Evolutionary conservation across 805 yeast species (phyloP).

Genomic region (Kazachstania kunashirensis): DNA sequence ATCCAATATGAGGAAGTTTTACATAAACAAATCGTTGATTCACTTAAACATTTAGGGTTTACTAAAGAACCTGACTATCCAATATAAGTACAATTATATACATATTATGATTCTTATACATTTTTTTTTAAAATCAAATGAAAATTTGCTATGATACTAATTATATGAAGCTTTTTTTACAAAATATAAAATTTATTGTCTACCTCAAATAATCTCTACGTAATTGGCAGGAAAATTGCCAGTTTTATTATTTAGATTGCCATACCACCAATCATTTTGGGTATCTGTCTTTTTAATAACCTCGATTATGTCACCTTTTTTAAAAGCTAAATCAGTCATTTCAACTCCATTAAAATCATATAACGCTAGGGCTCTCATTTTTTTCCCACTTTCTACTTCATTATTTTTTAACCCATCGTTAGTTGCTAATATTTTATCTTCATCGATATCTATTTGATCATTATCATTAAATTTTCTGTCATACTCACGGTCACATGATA

Average conservation of each 20-base stretch:
- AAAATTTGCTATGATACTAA: no score
- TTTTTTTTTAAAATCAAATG: no score
- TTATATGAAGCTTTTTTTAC: no score
- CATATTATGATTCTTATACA: no score
- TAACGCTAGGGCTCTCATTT: slow-evolving; percentile 71
- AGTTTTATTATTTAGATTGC: slow-evolving; percentile 68
- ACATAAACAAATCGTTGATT: slow-evolving; percentile 22
- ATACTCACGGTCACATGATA: slow-evolving; percentile 1
- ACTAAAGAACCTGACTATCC: neutral
- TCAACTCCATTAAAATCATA: slow-evolving; percentile 88
- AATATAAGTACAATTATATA: neutral
- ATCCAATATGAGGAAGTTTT: slow-evolving; percentile 19
- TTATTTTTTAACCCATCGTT: neutral
- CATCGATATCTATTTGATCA: slow-evolving; percentile 1
- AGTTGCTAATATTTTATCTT: neutral
- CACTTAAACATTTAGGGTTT: slow-evolving; percentile 22
- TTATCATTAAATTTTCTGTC: neutral
- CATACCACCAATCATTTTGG: slow-evolving; percentile 98
- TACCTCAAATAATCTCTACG: no score
- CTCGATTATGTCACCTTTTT: slow-evolving; percentile 87
- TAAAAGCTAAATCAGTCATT: slow-evolving; percentile 84
- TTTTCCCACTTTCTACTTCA: slow-evolving; percentile 1
- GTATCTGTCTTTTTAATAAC: slow-evolving; percentile 79
- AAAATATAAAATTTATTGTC: no score
- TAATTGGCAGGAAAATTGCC: slow-evolving; percentile 98